Conservation (phyloP, 495 filamentous ascomycete genomes). For the Acidomyces sp. region DNA sequence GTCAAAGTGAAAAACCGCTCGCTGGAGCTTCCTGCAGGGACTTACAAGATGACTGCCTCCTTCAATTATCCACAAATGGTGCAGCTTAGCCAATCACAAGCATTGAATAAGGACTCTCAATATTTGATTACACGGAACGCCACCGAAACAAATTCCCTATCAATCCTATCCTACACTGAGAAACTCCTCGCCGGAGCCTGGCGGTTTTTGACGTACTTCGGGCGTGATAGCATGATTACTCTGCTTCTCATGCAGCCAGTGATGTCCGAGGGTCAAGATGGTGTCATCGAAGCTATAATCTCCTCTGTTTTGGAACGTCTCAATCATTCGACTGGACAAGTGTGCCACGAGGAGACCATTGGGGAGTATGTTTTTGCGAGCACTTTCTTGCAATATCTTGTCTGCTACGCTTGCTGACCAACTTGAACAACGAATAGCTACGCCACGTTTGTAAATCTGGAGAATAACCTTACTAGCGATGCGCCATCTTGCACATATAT, state of each 20-base stretch:
- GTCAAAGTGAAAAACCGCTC: conserved; percentile 33
- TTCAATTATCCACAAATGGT: conserved; percentile 48
- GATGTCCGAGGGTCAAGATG: conserved; percentile 41
- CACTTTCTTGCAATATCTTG: no score
- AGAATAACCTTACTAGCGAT: conserved; percentile 40
- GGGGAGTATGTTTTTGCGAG: no score
- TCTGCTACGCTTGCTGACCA: no score
- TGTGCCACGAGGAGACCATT: conserved; percentile 54
- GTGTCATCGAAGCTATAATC: conserved; percentile 49
- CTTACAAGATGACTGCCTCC: conserved; percentile 45
- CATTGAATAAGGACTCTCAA: conserved; percentile 4
- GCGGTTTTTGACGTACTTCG: conserved; percentile 56
- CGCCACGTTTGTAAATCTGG: conserved; percentile 45
- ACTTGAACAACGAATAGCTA: no score
- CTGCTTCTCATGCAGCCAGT: conserved; percentile 44
- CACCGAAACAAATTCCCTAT: conserved; percentile 39
- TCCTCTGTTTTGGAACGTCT: conserved; percentile 46
- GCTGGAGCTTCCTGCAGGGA: conserved; percentile 36
- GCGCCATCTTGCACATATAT: conserved; percentile 45
- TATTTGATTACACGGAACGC: conserved; percentile 34
- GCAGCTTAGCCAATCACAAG: neutral
- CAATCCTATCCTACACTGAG: conserved; percentile 49
- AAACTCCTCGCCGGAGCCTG: conserved; percentile 54
- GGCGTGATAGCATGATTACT: conserved; percentile 50
- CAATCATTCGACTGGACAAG: conserved; percentile 44